These are phyloP conservation scores for Metschnikowia lachancei DNA, from an alignment of 805 yeast species.

Conservation along the genomic window DNA sequence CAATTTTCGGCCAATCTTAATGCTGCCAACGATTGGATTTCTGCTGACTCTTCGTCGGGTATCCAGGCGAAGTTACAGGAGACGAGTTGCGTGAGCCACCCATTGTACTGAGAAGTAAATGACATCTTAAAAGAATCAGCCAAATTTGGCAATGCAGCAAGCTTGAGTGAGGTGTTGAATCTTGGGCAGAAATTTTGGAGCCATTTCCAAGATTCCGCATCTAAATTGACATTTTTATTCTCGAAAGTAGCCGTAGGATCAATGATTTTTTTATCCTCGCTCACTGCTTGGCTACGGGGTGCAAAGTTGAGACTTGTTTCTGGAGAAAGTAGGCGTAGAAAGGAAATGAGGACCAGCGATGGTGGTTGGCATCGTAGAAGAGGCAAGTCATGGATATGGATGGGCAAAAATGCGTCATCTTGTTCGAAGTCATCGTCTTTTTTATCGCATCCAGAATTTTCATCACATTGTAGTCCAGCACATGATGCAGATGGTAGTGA, in stretches of 20 bases:
- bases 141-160: slow-evolving; percentile 28
- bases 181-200: slow-evolving; percentile 34
- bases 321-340: slow-evolving; percentile 50
- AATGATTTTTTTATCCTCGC: slow-evolving; percentile 1
- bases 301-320: slow-evolving; percentile 52
- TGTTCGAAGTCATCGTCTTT: slow-evolving; percentile 6
- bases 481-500: background rate
- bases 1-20: slow-evolving; percentile 72
- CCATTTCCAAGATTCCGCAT: slow-evolving; percentile 44
- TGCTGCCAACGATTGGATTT: slow-evolving; percentile 57
- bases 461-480: background rate
- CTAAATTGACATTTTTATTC: slow-evolving; percentile 33
- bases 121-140: slow-evolving; percentile 27
- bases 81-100: slow-evolving; percentile 49
- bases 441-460: background rate
- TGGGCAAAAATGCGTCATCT: slow-evolving; percentile 28
- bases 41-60: slow-evolving; percentile 29
- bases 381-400: slow-evolving; percentile 64
- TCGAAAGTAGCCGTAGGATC: slow-evolving; percentile 26
- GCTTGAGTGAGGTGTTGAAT: slow-evolving; percentile 23
- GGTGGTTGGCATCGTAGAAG: slow-evolving; percentile 47
- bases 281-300: slow-evolving; percentile 10
- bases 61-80: slow-evolving; percentile 52
- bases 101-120: slow-evolving; percentile 38
- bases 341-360: slow-evolving; percentile 37